Evolutionary conservation across 75 land plant species (phyloP).

Genomic region (Pinus taeda): DNA sequence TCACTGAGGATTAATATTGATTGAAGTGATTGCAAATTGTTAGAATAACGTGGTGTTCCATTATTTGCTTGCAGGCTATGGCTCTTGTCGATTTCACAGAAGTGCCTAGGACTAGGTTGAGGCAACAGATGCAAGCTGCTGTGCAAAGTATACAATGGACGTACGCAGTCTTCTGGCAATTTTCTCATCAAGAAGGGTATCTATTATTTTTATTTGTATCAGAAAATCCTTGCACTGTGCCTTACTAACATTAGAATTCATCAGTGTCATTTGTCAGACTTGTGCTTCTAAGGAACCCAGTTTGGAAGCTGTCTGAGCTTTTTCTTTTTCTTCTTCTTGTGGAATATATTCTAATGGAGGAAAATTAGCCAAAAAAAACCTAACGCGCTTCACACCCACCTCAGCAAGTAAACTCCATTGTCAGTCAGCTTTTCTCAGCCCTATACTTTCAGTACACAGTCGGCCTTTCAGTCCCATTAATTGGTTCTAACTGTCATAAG

Average conservation of each 20-base stretch:
- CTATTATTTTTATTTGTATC: neutral
- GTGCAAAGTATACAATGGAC: conserved; percentile 90
- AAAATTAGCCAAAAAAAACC: neutral
- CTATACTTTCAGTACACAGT: neutral
- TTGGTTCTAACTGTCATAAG: neutral
- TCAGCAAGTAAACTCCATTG: neutral
- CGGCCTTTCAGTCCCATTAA: neutral
- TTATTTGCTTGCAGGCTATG: conserved; percentile 1
- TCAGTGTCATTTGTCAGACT: no score
- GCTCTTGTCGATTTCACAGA: conserved; percentile 7
- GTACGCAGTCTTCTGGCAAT: conserved; percentile 76
- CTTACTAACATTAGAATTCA: no score
- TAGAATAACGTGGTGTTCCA: neutral
- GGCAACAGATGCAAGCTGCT: conserved; percentile 54
- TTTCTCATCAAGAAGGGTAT: conserved; percentile 68
- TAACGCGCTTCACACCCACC: no score
- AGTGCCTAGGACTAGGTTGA: conserved; percentile 16
- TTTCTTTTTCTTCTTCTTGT: neutral
- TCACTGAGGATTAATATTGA: neutral
- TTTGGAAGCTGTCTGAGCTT: neutral
- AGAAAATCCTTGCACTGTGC: no score
- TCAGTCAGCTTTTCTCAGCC: neutral
- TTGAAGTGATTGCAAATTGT: neutral
- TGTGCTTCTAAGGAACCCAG: no score
- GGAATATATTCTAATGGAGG: neutral